These are phyloP conservation scores for Lipomyces yamadae DNA, from an alignment of 805 yeast species.

Conservation along the genomic window DNA sequence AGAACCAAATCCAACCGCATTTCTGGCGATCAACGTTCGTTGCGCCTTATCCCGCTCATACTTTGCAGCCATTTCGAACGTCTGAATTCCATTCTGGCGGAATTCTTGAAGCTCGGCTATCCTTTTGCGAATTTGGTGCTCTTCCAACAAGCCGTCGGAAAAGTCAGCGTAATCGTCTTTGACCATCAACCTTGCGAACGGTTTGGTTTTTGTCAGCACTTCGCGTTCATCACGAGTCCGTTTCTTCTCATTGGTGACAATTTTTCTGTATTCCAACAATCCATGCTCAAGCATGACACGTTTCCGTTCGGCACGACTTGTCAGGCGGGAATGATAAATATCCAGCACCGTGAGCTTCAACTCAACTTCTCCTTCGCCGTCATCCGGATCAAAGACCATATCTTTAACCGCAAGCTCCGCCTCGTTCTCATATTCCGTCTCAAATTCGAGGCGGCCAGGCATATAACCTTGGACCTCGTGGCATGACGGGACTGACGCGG, in stretches of 20 bases:
- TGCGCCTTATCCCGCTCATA: conserved; percentile 85
- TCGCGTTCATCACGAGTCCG: conserved; percentile 91
- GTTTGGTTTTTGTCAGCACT: conserved; percentile 70
- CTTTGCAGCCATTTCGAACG: conserved; percentile 78
- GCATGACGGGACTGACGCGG: conserved; percentile 92
- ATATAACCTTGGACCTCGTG: conserved; percentile 97
- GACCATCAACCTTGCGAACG: conserved; percentile 79
- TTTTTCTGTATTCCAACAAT: conserved; percentile 81
- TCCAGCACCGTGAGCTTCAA: conserved; percentile 84
- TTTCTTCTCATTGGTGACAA: conserved; percentile 80
- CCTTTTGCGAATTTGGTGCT: conserved; percentile 75
- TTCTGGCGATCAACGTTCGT: conserved; percentile 33
- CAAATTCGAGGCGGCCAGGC: conserved; percentile 99
- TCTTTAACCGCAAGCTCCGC: conserved; percentile 94
- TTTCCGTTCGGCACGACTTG: conserved; percentile 91
- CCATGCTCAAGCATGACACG: conserved; percentile 76
- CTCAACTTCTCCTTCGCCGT: conserved; percentile 83
- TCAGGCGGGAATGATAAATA: conserved; percentile 85
- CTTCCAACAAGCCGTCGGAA: conserved; percentile 72
- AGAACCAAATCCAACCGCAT: conserved; percentile 29
- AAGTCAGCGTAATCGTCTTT: conserved; percentile 80
- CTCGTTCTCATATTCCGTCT: conserved; percentile 94
- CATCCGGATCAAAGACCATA: conserved; percentile 94
- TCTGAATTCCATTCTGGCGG: conserved; percentile 86
- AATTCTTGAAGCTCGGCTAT: conserved; percentile 92